Percentiles rank a stretch among this genome's conserved stretches.
phyloP scores from a whole-genome alignment of 2,329 filamentous ascomycete genomes.

The Stagonosporopsis chrysanthemi region DNA sequence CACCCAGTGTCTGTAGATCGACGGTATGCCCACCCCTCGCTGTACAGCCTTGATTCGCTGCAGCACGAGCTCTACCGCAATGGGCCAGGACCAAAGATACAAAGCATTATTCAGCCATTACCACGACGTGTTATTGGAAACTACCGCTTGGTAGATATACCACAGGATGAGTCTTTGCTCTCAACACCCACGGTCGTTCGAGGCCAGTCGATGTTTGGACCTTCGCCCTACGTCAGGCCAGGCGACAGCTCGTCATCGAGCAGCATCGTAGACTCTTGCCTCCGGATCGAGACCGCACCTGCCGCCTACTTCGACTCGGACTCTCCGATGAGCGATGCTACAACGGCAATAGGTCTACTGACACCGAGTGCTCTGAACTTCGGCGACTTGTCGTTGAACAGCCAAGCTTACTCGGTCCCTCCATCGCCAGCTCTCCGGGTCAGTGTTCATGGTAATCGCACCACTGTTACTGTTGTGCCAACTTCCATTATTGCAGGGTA shows the following conservation, averaged over 20 bases:
- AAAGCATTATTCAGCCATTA: background rate
- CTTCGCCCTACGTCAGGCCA: conserved; percentile 6
- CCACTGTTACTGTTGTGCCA: conserved; percentile 15
- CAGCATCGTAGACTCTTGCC: background rate
- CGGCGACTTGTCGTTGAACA: conserved; percentile 21
- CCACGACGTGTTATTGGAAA: background rate
- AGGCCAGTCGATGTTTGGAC: conserved; percentile 6
- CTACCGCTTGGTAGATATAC: background rate
- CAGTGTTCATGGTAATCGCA: conserved; percentile 4
- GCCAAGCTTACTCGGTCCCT: background rate
- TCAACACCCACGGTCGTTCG: conserved; percentile 5
- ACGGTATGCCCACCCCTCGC: background rate
- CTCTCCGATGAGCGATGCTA: background rate
- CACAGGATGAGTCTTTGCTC: background rate
- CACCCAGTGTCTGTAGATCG: background rate
- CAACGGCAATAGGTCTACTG: background rate
- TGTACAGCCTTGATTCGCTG: background rate
- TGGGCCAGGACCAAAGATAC: background rate
- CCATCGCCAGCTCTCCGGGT: background rate
- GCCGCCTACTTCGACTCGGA: conserved; percentile 6
- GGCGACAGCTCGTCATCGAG: background rate
- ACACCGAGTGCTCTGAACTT: conserved; percentile 26
- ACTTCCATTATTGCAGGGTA: conserved; percentile 17
- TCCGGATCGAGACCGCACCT: background rate
- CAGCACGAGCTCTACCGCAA: background rate